Evolutionary conservation across 2,329 filamentous ascomycete species (phyloP).

Genomic region (Penicillium sp.): DNA sequence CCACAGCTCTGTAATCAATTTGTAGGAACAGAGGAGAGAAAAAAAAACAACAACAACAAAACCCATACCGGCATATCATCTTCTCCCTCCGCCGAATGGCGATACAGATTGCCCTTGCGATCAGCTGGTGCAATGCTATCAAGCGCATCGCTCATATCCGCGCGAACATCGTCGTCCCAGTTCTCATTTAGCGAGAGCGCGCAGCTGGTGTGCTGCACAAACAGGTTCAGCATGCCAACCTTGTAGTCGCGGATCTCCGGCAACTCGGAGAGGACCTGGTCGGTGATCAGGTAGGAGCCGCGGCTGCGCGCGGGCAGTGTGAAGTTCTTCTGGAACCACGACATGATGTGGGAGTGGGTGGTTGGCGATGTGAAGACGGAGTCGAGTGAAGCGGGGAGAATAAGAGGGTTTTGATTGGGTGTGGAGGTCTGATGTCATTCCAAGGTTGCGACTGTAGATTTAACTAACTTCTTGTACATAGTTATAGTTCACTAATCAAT

Average conservation of each 20-base stretch:
- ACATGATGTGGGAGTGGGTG: conserved; percentile 42
- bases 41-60: too few relatives aligned
- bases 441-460: too few relatives aligned
- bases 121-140: conserved; percentile 88
- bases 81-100: conserved; percentile 78
- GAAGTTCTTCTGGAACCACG: conserved; percentile 83
- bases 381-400: conserved; percentile 32
- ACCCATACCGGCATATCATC: conserved; percentile 94
- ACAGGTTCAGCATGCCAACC: conserved; percentile 80
- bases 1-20: too few relatives aligned
- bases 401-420: conserved; percentile 53
- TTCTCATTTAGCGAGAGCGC: conserved; percentile 93
- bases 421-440: conserved; percentile 23
- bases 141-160: conserved; percentile 90
- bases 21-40: too few relatives aligned
- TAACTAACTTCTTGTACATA: not conserved
- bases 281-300: conserved; percentile 86
- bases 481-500: not conserved
- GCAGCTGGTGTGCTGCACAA: conserved; percentile 93
- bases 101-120: conserved; percentile 70
- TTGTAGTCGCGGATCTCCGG: conserved; percentile 83
- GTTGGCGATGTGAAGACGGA: conserved; percentile 24
- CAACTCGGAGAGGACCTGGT: conserved; percentile 65
- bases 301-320: conserved; percentile 71
- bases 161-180: conserved; percentile 77